Base-by-base conservation (phyloP, 2,329 filamentous ascomycete species). In the Acephala macrosclerotiorum region DNA sequence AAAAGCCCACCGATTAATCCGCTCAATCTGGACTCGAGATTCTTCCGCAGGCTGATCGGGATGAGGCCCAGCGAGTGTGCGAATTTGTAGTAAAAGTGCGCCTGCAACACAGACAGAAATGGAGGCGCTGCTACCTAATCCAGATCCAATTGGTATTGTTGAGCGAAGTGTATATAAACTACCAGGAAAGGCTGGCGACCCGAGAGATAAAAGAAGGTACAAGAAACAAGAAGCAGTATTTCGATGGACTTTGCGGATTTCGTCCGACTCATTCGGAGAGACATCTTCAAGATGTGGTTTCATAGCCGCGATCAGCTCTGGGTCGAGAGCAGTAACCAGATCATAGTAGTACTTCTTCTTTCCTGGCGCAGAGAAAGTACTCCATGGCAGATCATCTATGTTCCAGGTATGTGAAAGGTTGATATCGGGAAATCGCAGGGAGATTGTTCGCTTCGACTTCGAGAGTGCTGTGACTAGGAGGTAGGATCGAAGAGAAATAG, bases 321-420 rank as follows among this genome's bases (percentile, higher is more conserved):
- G 84, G 75, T 99, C 96, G 66, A 99, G 87, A 58, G 87, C 85
- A 14, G 93, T 97, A 61, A 96, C 91, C 57, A 94, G 84, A 71
- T 96, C 93, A 80, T 97, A 97, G 82, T 98, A 98, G 74, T 90
- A 92, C 82, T 96, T 97, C 82, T 97, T 97, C 83, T 96, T 97
- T 35, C 85, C 86, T 0, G 93, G 89, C 22, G 90, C 86, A 25
- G 90, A 88, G 80, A 99, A 99, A 18, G 86, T 80, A 8, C 86
- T 82, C 96, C 96, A 99, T 0, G 96, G 96, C 47, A 99, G 83
- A 9, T 92, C 87, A 78, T 97, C 92, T 70, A 99, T 97, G 76
- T 96, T 89, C 96, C 96, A 99, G 0, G 91, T 94, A 79, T 99
- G 94, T 63, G 91, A 85, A 71, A 99, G 85, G 71, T 91, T 89